phyloP scores from a whole-genome alignment of 768 basidiomycete species.

The Agaricus subrufescens region DNA sequence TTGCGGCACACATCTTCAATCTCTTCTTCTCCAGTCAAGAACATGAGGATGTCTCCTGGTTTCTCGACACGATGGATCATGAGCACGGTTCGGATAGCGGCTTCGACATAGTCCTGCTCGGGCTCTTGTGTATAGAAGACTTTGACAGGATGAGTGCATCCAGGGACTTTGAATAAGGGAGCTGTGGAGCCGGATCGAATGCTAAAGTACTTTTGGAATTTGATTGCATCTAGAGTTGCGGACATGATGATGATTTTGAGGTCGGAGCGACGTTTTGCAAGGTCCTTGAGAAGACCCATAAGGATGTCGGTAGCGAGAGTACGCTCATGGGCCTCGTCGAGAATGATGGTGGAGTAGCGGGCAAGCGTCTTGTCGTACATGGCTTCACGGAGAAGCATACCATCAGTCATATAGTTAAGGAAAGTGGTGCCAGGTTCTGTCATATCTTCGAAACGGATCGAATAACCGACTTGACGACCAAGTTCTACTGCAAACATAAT shows the following conservation, averaged over 20 bases:
- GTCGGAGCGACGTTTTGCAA: constrained; percentile 77
- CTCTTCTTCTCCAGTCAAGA: constrained; percentile 98
- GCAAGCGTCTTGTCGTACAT: constrained; percentile 92
- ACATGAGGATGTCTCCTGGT: constrained; percentile 87
- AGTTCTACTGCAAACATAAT: constrained; percentile 60
- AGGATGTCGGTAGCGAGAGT: constrained; percentile 97
- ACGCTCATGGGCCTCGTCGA: constrained; percentile 98
- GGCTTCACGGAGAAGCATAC: constrained; percentile 96
- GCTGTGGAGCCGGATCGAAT: constrained; percentile 44
- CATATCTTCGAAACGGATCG: constrained; percentile 98
- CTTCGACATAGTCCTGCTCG: constrained; percentile 94
- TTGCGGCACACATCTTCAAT: constrained; percentile 95
- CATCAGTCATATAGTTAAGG: constrained; percentile 99
- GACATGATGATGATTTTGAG: constrained; percentile 99
- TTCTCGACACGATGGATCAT: constrained; percentile 98
- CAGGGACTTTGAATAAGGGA: constrained; percentile 87
- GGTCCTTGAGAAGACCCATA: constrained; percentile 90
- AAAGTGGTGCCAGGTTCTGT: constrained; percentile 87
- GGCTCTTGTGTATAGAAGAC: constrained; percentile 92
- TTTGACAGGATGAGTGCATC: constrained; percentile 93
- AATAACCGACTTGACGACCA: constrained; percentile 94
- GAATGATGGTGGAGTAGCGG: constrained; percentile 95
- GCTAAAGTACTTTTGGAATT: constrained; percentile 94
- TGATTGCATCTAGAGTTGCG: constrained; percentile 93
- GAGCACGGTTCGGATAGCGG: constrained; percentile 91